Conservation (phyloP, 148 eudicot genomes). For the Rhododendron williamsianum region DNA sequence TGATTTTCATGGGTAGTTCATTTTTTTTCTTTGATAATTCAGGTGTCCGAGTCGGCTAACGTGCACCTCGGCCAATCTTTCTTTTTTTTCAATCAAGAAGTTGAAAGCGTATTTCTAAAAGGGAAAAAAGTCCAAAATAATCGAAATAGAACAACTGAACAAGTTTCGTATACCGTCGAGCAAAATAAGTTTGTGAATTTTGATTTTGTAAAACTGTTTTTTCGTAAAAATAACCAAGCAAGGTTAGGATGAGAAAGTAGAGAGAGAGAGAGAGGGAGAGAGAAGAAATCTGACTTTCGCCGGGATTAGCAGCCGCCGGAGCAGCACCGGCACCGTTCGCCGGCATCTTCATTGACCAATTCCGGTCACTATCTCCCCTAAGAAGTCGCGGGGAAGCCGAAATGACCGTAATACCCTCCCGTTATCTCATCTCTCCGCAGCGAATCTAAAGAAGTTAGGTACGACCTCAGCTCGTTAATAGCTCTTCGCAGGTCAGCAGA, state of each 20-base stretch:
- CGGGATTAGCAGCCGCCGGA: constrained; percentile 25
- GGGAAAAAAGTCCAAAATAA: background rate
- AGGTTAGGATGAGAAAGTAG: background rate
- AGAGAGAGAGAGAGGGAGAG: background rate
- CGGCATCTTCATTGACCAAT: constrained; percentile 44
- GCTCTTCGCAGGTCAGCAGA: constrained; percentile 1
- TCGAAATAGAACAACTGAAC: background rate
- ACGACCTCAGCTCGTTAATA: background rate
- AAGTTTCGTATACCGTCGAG: background rate
- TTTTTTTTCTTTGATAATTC: background rate
- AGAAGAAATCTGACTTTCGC: constrained; percentile 45
- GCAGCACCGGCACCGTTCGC: constrained; percentile 36
- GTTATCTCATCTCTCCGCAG: constrained; percentile 3
- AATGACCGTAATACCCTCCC: constrained; percentile 3
- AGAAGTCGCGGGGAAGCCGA: background rate
- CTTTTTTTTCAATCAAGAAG: background rate
- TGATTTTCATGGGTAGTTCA: background rate
- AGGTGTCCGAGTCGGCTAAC: too few species aligned
- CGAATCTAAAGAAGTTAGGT: background rate
- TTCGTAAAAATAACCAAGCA: background rate
- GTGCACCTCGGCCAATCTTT: too few species aligned
- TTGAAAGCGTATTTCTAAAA: background rate
- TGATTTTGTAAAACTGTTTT: background rate
- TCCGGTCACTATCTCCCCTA: background rate
- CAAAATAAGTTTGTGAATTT: background rate